Conservation (phyloP, 371 early-diverging fungal species). For the Mortierella sp. region DNA sequence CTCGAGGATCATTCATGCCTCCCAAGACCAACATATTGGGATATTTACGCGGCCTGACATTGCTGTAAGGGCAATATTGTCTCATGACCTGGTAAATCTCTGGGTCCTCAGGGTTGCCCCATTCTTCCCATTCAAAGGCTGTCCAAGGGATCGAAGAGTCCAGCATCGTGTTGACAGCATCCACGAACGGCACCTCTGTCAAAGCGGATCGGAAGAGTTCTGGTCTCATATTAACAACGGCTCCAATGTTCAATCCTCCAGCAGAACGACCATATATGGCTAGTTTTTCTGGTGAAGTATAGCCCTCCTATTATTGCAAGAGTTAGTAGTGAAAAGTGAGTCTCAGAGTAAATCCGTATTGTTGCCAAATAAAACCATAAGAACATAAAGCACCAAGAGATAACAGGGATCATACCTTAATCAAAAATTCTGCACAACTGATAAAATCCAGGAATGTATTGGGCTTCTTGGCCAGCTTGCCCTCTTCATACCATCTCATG, state of each 20-base stretch:
- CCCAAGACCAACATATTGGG: slow-evolving; percentile 69
- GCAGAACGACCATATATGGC: slow-evolving; percentile 70
- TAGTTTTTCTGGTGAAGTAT: slow-evolving; percentile 59
- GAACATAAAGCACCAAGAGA: not conserved
- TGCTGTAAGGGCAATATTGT: slow-evolving; percentile 59
- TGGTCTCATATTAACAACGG: slow-evolving; percentile 65
- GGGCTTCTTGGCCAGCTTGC: slow-evolving; percentile 65
- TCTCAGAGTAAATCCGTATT: not conserved
- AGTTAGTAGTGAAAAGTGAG: not conserved
- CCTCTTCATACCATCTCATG: slow-evolving; percentile 68
- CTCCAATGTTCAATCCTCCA: slow-evolving; percentile 69
- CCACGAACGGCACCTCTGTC: slow-evolving; percentile 67
- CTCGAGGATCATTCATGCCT: slow-evolving; percentile 74
- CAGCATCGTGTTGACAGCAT: slow-evolving; percentile 65
- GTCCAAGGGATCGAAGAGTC: slow-evolving; percentile 66
- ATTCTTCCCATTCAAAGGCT: slow-evolving; percentile 64
- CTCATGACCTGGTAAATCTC: slow-evolving; percentile 59
- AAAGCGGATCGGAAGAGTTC: slow-evolving; percentile 65
- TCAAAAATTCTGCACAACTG: slow-evolving; percentile 59
- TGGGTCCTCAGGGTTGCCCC: slow-evolving; percentile 61
- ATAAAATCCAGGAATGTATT: slow-evolving; percentile 71
- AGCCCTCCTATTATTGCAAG: slow-evolving; percentile 54
- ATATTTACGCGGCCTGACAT: slow-evolving; percentile 45
- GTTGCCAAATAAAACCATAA: not conserved
- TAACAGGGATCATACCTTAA: slow-evolving; percentile 42